Base-by-base conservation (phyloP, 2,329 filamentous ascomycete genomes). In the Fusarium drepaniforme region DNA sequence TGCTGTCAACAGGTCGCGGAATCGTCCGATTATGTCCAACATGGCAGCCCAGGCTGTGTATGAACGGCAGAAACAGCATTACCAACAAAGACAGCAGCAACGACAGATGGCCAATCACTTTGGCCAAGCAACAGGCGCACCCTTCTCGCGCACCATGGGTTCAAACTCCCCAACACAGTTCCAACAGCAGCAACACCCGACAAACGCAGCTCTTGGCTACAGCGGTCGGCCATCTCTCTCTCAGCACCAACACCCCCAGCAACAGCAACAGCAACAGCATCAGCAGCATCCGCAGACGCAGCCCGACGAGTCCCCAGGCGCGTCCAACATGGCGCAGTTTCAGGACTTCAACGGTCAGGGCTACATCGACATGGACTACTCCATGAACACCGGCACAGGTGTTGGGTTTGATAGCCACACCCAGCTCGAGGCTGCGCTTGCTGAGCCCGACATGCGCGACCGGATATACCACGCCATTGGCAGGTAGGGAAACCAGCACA, bases 341-440 rank as follows among this genome's bases (percentile, higher is more conserved):
- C 72, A 72, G 6, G 61, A 64, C 38, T 80, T 77, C 49, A 33
- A 57, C 6, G 73, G 75, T 30, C 75, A 77, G 40, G 76, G 64
- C 57, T 80, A 80, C 16, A 64, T 80, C 23, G 68, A 77, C 40
- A 77, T 81, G 67, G 76, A 80, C 40, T 79, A 79, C 33, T 33
- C 61, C 42, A 66, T 75, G 30, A 59, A 58, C 42, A 61, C 13
- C 25, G 49, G 30, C 46, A 30, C 46, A 35, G 40, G 61, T 13
- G 62, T 67, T n/a, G 72, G 72, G 21, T 77, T 79, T 37, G 61
- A 70, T 40, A 74, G 72, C 25, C 66, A 72, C 18, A 70, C 73
- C n/a, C 75, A 75, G 35, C 72, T 80, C 25, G 72, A 76, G 21
- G 75, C 68, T 15, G 65, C 74, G 12, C 46, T 79, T n/a, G 68